Evolutionary conservation across 768 basidiomycete species (phyloP), one percentile per base, ranked within the genome.

Genomic region (Russula griseocarnosa): DNA sequence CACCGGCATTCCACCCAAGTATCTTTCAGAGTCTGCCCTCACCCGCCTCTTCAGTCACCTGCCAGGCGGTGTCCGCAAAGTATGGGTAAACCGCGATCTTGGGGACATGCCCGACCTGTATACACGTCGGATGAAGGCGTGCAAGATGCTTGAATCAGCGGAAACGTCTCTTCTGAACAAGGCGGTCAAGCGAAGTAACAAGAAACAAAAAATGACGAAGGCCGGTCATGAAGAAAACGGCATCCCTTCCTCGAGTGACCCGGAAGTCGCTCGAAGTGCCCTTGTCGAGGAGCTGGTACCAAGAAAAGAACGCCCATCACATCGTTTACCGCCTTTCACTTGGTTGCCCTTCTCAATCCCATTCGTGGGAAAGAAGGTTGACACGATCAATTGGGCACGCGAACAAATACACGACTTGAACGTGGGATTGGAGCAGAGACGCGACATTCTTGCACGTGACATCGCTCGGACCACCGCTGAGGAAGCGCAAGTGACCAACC

Each of bases 31-130:
- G 68, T 75, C 79, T 7, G 86, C 85, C 5, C 79, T 97, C 28
- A 76, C 73, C 47, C 78, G 82, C 53, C 75, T 96, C 10, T 96
- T 92, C 74, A 81, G 83, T 18, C 82, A 84, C 62, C 81, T 98
- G 2, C 96, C 97, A 0, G 95, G 95, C 11, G 95, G 95, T 16
- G 89, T 95, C 7, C 87, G 86, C 72, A 84, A 85, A 67, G 85
- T 99, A 42, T 99, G 96, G 94, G 81, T 98, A 42, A 96, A 94
- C 73, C 82, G 91, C 58, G 83, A 98, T 71, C 78, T 98, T 36
- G 92, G 92, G 73, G 88, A 92, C 14, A 81, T 99, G 60, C 94
- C 94, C 1, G 86, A 88, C 46, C 71, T 92, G 28, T 90, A 91
- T 70, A 86, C 94, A 44, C 83, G 88, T 38, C 87, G 93, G 24